These are phyloP conservation scores for Xanthoconium purpureum DNA, from an alignment of 768 basidiomycete genomes.

Conservation along the genomic window DNA sequence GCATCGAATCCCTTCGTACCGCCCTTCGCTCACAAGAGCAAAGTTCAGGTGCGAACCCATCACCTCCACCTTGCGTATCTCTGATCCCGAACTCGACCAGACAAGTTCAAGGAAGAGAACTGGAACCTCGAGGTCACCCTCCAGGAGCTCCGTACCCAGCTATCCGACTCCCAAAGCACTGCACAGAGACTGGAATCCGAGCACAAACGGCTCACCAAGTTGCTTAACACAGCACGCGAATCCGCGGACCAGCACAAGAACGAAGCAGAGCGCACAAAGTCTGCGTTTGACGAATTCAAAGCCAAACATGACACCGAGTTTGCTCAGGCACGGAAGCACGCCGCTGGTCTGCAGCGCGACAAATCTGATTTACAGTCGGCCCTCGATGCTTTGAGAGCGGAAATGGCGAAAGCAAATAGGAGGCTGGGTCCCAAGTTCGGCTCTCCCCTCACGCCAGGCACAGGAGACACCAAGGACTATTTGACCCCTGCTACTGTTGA, in stretches of 20 bases:
- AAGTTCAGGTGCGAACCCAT: constrained; percentile 56
- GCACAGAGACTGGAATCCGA: constrained; percentile 75
- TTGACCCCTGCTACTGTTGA: constrained; percentile 54
- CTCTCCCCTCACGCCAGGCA: constrained; percentile 69
- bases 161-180: constrained; percentile 62
- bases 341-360: constrained; percentile 85
- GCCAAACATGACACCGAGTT: constrained; percentile 93
- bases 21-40: constrained; percentile 81
- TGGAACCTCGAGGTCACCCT: constrained; percentile 96
- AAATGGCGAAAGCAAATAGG: constrained; percentile 62
- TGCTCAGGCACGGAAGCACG: constrained; percentile 83
- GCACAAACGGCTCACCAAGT: constrained; percentile 73
- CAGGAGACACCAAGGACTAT: constrained; percentile 43
- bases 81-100: constrained; percentile 36
- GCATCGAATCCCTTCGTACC: constrained; percentile 67
- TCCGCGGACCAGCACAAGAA: constrained; percentile 81
- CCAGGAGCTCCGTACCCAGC: constrained; percentile 78
- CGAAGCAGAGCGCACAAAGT: constrained; percentile 71
- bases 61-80: neutral
- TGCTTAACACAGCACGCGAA: constrained; percentile 71
- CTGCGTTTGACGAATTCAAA: constrained; percentile 67
- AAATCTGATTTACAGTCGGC: constrained; percentile 86
- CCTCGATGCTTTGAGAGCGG: constrained; percentile 73
- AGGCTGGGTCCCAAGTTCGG: constrained; percentile 60
- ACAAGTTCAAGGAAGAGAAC: constrained; percentile 97